Conservation (phyloP, 2,329 filamentous ascomycete genomes). For the Xylariaceae sp. region DNA sequence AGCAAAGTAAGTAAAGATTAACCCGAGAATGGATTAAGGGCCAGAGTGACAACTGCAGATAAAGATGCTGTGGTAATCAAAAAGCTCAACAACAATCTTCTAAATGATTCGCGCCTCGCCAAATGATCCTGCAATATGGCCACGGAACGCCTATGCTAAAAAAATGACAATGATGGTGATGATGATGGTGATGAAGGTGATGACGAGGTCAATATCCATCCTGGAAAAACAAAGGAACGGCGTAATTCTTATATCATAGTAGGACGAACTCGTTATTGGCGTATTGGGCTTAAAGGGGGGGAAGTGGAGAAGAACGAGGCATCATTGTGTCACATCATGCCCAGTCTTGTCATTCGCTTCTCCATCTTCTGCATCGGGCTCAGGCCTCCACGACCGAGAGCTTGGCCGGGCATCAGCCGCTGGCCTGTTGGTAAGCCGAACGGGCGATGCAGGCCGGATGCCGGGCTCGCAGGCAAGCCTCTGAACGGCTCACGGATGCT, state of each 20-base stretch:
- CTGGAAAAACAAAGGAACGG: conserved; percentile 2
- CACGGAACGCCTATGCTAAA: conserved; percentile 14
- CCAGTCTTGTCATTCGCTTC: conserved; percentile 56
- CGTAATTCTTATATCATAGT: conserved; percentile 9
- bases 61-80: conserved; percentile 2
- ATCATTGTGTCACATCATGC: conserved; percentile 41
- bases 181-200: conserved; percentile 4
- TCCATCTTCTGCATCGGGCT: conserved; percentile 46
- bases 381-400: conserved; percentile 29
- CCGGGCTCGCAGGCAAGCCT: conserved; percentile 25
- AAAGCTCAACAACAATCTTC: too few relatives aligned
- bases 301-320: background rate
- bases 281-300: background rate
- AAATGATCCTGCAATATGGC: background rate
- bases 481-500: conserved; percentile 22
- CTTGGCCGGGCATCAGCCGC: conserved; percentile 33
- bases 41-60: conserved; percentile 6
- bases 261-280: background rate
- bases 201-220: background rate
- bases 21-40: conserved; percentile 1
- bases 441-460: conserved; percentile 25
- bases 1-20: conserved; percentile 6
- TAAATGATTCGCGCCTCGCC: background rate
- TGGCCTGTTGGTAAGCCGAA: conserved; percentile 32
- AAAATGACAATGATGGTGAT: conserved; percentile 3